Base-by-base conservation (phyloP, 2,329 filamentous ascomycete genomes). In the Fusarium napiforme region DNA sequence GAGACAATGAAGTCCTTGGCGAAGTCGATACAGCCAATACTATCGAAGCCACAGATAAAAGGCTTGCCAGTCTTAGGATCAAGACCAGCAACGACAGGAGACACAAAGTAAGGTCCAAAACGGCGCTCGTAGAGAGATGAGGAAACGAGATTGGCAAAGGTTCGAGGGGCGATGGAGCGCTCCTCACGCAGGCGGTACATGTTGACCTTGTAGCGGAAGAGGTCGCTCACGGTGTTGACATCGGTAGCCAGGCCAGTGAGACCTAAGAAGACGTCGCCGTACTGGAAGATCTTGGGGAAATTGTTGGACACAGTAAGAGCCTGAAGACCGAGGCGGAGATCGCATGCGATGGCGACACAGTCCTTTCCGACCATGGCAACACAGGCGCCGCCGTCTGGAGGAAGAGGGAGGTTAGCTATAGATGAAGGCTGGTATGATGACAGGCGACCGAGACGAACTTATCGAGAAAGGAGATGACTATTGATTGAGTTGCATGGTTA, bases 191-290 rank as follows among this genome's bases (percentile, higher is more conserved):
- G 91, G 75, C 96, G 93, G 90, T 99, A 99, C 93, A 99, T 97
- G 90, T 99, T 99, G 84, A 97, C 94, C 89, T 99, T 99, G 91
- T 97, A 98, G 81, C 96, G 95, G 90, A 99, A 97, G 77, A 98
- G 92, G 85, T 99, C 96, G 79, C 92, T 93, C 77, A 99, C 96
- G 78, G 96, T 98, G 75, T 90, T 90, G 75, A 99, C 95, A 83
- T 99, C 96, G 78, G 96, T 99, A 70, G 96, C 96, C 58, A 99
- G 93, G 63, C 96, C 96, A 9, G 96, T 98, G 70, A 99, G 91
- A 64, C 96, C 96, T 40, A 99, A 93, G 85, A 97, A 98, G 79
- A 96, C 94, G 69, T 96, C 94, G 81, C 94, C 95, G 89, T 97
- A 98, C 84, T 93, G 91, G 91, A 98, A 98, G 88, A 99, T 94